A percentile compares a stretch with the other conserved stretches of the same genome.
Evolutionary conservation across 108 stramenopile genomes (phyloP).

Genomic region (Chaetoceros muelleri): DNA sequence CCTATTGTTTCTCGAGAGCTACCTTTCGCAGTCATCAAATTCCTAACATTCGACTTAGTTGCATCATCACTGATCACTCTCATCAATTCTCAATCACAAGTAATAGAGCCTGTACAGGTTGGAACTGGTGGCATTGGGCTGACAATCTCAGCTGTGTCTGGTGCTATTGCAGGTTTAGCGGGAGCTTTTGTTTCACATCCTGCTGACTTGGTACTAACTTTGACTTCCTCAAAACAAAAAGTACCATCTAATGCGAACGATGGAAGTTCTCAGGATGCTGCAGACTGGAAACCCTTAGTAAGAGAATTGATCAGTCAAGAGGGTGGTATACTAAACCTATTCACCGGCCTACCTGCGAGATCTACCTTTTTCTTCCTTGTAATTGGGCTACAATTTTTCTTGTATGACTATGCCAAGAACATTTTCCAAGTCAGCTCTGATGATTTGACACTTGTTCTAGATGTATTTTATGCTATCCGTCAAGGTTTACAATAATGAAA

Average conservation of each 20-base stretch:
- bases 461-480: conserved; percentile 83
- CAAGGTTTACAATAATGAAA: conserved; percentile 38
- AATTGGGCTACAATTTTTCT: conserved; percentile 84
- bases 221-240: conserved; percentile 33
- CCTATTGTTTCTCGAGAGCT: conserved; percentile 79
- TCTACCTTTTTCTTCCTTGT: conserved; percentile 83
- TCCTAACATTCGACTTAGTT: conserved; percentile 71
- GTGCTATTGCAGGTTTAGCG: conserved; percentile 71
- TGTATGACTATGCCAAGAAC: conserved; percentile 82
- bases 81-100: conserved; percentile 42
- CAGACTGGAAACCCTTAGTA: conserved; percentile 62
- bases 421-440: conserved; percentile 73
- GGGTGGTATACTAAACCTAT: conserved; percentile 71
- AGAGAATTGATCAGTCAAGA: conserved; percentile 51
- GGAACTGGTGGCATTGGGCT: conserved; percentile 67
- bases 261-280: conserved; percentile 3
- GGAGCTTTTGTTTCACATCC: conserved; percentile 76
- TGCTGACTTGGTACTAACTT: conserved; percentile 80
- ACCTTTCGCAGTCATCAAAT: conserved; percentile 80
- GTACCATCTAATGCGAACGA: conserved; percentile 1
- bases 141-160: conserved; percentile 59
- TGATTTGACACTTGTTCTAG: conserved; percentile 79
- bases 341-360: conserved; percentile 62
- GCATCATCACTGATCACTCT: conserved; percentile 37
- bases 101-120: conserved; percentile 57